phyloP scores from a whole-genome alignment of 2,329 filamentous ascomycete species.

The Xylaria sp. region DNA sequence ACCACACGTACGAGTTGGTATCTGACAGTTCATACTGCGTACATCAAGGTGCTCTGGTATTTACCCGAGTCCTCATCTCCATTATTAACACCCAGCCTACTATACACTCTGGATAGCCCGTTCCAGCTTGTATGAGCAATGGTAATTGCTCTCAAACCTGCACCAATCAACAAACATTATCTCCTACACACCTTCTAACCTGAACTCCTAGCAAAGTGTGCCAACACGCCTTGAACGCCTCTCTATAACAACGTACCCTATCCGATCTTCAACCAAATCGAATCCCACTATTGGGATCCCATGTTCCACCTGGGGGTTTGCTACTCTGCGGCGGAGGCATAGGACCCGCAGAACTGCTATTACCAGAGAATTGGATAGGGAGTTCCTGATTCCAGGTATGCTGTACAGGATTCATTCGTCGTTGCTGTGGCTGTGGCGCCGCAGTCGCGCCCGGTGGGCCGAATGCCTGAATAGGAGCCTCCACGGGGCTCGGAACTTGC shows the following conservation, averaged over 20 bases:
- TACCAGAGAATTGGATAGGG: constrained; percentile 68
- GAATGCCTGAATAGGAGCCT: constrained; percentile 56
- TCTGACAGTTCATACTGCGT: too few species aligned
- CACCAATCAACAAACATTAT: neutral
- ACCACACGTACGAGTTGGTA: too few species aligned
- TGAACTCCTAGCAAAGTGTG: too few species aligned
- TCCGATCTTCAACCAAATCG: constrained; percentile 32
- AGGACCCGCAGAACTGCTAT: constrained; percentile 2
- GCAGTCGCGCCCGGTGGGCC: constrained; percentile 41
- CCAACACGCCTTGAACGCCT: neutral
- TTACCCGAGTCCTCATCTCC: too few species aligned
- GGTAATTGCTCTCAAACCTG: neutral
- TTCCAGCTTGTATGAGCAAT: neutral
- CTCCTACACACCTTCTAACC: neutral
- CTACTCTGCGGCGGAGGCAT: constrained; percentile 24
- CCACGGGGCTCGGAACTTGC: constrained; percentile 29
- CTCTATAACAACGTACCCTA: constrained; percentile 33
- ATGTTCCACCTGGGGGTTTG: constrained; percentile 39
- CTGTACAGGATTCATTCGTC: constrained; percentile 36
- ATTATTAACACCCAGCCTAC: too few species aligned
- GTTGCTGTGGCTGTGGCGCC: constrained; percentile 43
- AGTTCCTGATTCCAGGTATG: constrained; percentile 74
- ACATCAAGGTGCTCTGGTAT: too few species aligned
- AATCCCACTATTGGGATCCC: constrained; percentile 56
- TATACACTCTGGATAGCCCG: too few species aligned